Evolutionary conservation across 768 basidiomycete genomes (phyloP).

Genomic region (Boletus edulis): DNA sequence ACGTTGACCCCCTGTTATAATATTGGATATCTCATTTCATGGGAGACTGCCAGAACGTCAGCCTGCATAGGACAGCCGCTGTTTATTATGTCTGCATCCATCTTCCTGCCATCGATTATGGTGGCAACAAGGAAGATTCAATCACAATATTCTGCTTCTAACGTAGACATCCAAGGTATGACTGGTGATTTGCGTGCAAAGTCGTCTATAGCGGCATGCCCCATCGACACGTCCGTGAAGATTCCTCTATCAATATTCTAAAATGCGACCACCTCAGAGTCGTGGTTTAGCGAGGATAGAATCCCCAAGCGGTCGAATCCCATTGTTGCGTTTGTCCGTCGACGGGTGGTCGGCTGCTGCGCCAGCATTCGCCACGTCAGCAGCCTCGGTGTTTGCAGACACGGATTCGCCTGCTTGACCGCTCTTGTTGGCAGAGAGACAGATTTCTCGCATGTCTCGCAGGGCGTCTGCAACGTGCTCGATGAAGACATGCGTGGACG

Average conservation of each 20-base stretch:
- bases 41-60: no score
- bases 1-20: no score
- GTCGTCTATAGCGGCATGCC: not conserved
- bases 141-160: not conserved
- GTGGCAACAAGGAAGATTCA: no score
- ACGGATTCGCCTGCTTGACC: constrained; percentile 5
- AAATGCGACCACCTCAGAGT: constrained; percentile 8
- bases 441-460: constrained; percentile 64
- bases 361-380: not conserved
- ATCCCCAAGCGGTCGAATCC: not conserved
- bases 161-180: not conserved
- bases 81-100: no score
- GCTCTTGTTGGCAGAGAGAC: constrained; percentile 21
- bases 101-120: no score
- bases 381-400: not conserved
- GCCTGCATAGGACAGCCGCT: no score
- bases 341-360: not conserved
- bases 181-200: constrained; percentile 6
- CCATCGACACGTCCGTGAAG: not conserved
- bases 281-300: constrained; percentile 13
- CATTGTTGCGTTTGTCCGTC: not conserved
- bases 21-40: no score
- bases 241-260: not conserved
- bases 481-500: constrained; percentile 72
- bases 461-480: constrained; percentile 58